Conservation (phyloP, 2,329 filamentous ascomycete genomes). For the Cytospora piceae region DNA sequence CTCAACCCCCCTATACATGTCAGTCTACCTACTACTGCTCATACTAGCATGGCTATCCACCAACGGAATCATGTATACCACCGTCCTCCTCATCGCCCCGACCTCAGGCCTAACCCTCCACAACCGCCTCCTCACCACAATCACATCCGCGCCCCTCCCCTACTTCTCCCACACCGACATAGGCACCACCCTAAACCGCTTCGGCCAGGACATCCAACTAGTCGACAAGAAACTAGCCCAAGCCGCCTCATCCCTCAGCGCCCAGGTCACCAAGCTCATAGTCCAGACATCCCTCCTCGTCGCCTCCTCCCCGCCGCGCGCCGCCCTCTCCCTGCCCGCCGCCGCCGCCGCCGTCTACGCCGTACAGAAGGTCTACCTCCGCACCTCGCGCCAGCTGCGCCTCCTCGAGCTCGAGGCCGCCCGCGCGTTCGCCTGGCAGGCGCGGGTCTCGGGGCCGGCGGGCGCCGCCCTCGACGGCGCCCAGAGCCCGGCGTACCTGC, state of each 20-base stretch:
- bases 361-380: slow-evolving; percentile 56
- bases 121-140: slow-evolving; percentile 38
- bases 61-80: slow-evolving; percentile 40
- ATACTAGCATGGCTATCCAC: slow-evolving; percentile 44
- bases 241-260: slow-evolving; percentile 40
- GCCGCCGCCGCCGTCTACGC: slow-evolving; percentile 47
- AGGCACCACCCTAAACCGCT: slow-evolving; percentile 49
- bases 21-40: slow-evolving; percentile 42
- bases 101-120: slow-evolving; percentile 43
- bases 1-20: slow-evolving; percentile 38
- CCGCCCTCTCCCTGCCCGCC: slow-evolving; percentile 51
- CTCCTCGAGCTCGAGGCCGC: slow-evolving; percentile 59
- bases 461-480: slow-evolving; percentile 47
- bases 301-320: slow-evolving; percentile 48
- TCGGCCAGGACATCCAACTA: slow-evolving; percentile 49
- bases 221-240: slow-evolving; percentile 48
- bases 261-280: slow-evolving; percentile 45
- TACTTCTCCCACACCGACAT: slow-evolving; percentile 47
- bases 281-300: slow-evolving; percentile 51
- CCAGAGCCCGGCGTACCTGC: slow-evolving; percentile 49
- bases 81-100: slow-evolving; percentile 41
- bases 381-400: slow-evolving; percentile 60
- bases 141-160: slow-evolving; percentile 44
- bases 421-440: slow-evolving; percentile 49
- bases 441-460: too few relatives aligned